Conservation (phyloP, 2,329 filamentous ascomycete species). For the Xenosphaeropsis pyriputrescens region DNA sequence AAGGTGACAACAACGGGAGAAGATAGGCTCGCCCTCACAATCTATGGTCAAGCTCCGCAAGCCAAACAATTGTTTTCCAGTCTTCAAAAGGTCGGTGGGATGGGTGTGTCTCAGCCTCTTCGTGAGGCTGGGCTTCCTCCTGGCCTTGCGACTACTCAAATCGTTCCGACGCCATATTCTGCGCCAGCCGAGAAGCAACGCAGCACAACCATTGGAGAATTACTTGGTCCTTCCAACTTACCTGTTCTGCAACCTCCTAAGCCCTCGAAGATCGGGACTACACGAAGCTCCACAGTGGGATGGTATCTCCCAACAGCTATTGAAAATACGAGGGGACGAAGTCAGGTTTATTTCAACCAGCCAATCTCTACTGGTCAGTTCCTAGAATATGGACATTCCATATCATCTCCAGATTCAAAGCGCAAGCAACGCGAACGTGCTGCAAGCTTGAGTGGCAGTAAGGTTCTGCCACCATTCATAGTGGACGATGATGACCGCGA, state of each 20-base stretch:
- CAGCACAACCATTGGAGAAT: constrained; percentile 52
- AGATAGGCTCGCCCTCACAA: constrained; percentile 51
- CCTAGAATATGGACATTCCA: constrained; percentile 54
- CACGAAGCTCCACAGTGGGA: constrained; percentile 31
- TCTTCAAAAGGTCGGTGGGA: constrained; percentile 39
- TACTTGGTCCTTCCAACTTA: constrained; percentile 54
- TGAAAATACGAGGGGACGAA: constrained; percentile 21
- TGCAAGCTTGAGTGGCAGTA: constrained; percentile 47
- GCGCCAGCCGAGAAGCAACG: constrained; percentile 33
- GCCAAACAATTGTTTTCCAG: constrained; percentile 78
- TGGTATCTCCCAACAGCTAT: constrained; percentile 25
- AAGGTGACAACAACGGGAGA: constrained; percentile 23
- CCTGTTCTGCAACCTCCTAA: constrained; percentile 58
- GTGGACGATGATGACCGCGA: constrained; percentile 37
- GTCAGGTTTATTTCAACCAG: constrained; percentile 47
- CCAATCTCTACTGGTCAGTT: constrained; percentile 52
- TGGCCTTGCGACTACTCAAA: constrained; percentile 56
- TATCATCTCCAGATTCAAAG: constrained; percentile 35
- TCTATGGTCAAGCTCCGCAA: constrained; percentile 61
- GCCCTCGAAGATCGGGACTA: constrained; percentile 54
- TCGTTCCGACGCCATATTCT: constrained; percentile 35
- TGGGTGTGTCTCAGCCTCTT: constrained; percentile 26
- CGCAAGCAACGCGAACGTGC: constrained; percentile 59
- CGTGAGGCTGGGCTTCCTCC: constrained; percentile 56
- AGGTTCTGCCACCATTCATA: constrained; percentile 23